A percentile compares a stretch with the other conserved stretches of the same genome.
phyloP scores from a whole-genome alignment of 2,329 filamentous ascomycete species.

The Capronia epimyces region DNA sequence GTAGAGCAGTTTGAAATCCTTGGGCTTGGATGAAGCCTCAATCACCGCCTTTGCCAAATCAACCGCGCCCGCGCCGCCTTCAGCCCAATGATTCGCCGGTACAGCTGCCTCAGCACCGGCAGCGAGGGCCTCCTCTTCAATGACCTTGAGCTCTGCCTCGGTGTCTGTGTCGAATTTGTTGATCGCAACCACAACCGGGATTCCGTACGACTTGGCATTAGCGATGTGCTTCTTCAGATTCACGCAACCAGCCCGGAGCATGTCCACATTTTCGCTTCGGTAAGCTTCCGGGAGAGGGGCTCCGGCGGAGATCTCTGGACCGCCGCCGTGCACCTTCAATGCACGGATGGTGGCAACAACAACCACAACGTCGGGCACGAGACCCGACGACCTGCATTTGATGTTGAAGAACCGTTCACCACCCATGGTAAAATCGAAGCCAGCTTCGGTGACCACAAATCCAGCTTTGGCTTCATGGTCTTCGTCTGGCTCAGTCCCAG shows the following conservation, averaged over 20 bases:
- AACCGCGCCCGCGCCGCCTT: slow-evolving; percentile 84
- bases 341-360: slow-evolving; percentile 93
- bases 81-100: slow-evolving; percentile 91
- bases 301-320: slow-evolving; percentile 85
- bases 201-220: slow-evolving; percentile 82
- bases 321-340: slow-evolving; percentile 93
- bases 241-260: slow-evolving; percentile 82
- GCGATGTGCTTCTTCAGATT: slow-evolving; percentile 93
- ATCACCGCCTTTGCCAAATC: slow-evolving; percentile 85
- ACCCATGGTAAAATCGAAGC: slow-evolving; percentile 99
- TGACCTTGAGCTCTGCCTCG: slow-evolving; percentile 79
- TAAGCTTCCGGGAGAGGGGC: slow-evolving; percentile 82
- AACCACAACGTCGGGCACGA: slow-evolving; percentile 87
- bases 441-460: slow-evolving; percentile 93
- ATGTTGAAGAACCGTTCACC: slow-evolving; percentile 99
- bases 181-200: slow-evolving; percentile 93
- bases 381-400: slow-evolving; percentile 91
- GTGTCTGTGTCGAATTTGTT: slow-evolving; percentile 96
- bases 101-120: slow-evolving; percentile 93
- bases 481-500: slow-evolving; percentile 88
- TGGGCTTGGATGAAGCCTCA: slow-evolving; percentile 72
- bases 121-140: slow-evolving; percentile 83
- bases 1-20: slow-evolving; percentile 85
- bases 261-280: slow-evolving; percentile 85
- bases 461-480: slow-evolving; percentile 75